phyloP scores from a whole-genome alignment of 768 basidiomycete genomes.

The Boletus coccyginus region DNA sequence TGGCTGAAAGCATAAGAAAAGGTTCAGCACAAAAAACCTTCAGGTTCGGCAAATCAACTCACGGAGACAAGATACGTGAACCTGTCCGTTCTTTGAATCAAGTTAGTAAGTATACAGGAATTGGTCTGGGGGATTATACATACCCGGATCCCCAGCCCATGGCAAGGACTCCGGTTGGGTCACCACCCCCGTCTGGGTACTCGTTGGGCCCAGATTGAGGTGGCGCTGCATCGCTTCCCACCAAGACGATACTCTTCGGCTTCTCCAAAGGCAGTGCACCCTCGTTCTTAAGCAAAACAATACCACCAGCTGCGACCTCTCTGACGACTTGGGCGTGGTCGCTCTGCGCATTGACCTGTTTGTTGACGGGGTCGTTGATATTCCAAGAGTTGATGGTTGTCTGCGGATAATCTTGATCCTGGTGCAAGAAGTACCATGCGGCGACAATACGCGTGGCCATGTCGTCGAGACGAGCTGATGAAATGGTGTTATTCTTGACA shows the following conservation, averaged over 20 bases:
- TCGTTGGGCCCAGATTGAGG: conserved; percentile 67
- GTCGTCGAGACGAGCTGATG: conserved; percentile 59
- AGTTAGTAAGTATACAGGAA: background rate
- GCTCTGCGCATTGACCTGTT: conserved; percentile 54
- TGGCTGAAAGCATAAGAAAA: conserved; percentile 41
- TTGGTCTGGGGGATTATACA: background rate
- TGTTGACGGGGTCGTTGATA: conserved; percentile 29
- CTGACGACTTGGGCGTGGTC: conserved; percentile 51
- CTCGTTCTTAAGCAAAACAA: conserved; percentile 68
- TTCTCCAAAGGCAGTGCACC: conserved; percentile 57
- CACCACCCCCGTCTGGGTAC: conserved; percentile 58
- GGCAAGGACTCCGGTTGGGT: conserved; percentile 67
- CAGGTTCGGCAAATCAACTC: conserved; percentile 19
- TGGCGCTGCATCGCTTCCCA: conserved; percentile 67
- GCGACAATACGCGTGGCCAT: conserved; percentile 72
- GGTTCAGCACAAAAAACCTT: background rate
- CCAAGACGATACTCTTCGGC: conserved; percentile 55
- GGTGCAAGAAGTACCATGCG: conserved; percentile 48
- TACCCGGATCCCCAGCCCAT: conserved; percentile 92
- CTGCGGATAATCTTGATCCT: conserved; percentile 29
- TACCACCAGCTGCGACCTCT: conserved; percentile 64
- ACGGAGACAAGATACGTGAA: conserved; percentile 80
- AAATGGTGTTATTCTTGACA: conserved; percentile 59
- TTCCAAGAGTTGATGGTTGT: conserved; percentile 29
- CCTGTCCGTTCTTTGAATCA: conserved; percentile 50